Conservation (phyloP, 2,329 filamentous ascomycete genomes). For the Penicillium fuscoglaucum region DNA sequence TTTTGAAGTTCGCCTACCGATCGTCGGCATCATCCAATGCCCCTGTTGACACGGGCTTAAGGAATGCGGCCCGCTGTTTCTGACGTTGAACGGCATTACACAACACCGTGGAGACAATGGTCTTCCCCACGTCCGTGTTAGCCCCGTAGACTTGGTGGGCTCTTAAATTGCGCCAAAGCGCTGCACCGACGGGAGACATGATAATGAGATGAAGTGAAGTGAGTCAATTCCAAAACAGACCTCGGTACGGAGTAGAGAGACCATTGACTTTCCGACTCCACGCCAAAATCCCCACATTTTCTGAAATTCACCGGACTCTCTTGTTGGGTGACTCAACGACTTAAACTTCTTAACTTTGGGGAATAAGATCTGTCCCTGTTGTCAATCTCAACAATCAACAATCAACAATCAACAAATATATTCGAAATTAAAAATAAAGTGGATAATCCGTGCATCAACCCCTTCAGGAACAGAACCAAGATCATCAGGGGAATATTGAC, state of each 20-base stretch:
- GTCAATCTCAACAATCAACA: background rate
- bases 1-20: slow-evolving; percentile 47
- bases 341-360: background rate
- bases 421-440: background rate
- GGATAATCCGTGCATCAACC: background rate
- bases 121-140: slow-evolving; percentile 84
- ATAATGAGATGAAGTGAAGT: slow-evolving; percentile 7
- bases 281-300: slow-evolving; percentile 8
- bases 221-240: slow-evolving; percentile 9
- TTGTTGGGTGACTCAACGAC: slow-evolving; percentile 11
- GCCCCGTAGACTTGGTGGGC: slow-evolving; percentile 77
- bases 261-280: slow-evolving; percentile 10
- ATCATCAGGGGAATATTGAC: background rate
- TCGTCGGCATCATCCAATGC: slow-evolving; percentile 69
- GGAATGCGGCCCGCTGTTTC: slow-evolving; percentile 57
- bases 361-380: background rate
- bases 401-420: background rate
- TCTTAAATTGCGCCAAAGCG: slow-evolving; percentile 68
- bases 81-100: slow-evolving; percentile 60
- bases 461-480: background rate
- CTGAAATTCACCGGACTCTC: background rate
- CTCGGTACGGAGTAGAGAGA: background rate
- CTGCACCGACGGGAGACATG: slow-evolving; percentile 56
- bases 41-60: slow-evolving; percentile 83
- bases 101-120: slow-evolving; percentile 72